These are phyloP conservation scores for Yamadazyma pseudoaaseri DNA, from an alignment of 1,139 yeast species.

Conservation along the genomic window DNA sequence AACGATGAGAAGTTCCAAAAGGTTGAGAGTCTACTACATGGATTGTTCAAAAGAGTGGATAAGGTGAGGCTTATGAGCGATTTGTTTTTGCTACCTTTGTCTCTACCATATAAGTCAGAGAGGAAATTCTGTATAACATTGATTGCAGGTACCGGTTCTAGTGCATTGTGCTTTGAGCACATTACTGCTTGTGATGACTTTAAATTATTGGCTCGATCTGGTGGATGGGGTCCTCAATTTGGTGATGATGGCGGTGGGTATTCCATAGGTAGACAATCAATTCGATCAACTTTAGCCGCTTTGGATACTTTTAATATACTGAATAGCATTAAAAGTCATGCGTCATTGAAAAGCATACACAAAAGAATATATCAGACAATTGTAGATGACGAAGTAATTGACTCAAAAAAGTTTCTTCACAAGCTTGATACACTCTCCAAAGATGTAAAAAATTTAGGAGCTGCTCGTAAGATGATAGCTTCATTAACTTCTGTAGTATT, in stretches of 20 bases:
- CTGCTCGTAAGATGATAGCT: conserved; percentile 4
- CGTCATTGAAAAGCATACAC: conserved; percentile 3
- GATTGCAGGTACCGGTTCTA: conserved; percentile 10
- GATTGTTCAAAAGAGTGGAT: not conserved
- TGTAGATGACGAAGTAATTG: not conserved
- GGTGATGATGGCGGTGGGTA: conserved; percentile 11
- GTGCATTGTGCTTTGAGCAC: conserved; percentile 6
- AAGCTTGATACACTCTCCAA: not conserved
- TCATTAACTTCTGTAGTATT: conserved; percentile 6
- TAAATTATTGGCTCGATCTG: conserved; percentile 7
- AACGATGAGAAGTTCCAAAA: conserved; percentile 1
- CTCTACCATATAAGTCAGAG: not conserved
- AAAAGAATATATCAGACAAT: conserved; percentile 2
- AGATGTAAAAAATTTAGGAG: conserved; percentile 1
- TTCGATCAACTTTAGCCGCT: conserved; percentile 5
- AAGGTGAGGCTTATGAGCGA: conserved; percentile 6
- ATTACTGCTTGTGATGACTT: not conserved
- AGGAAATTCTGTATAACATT: conserved; percentile 6
- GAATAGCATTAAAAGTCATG: not conserved
- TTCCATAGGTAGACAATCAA: conserved; percentile 6
- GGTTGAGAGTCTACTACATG: not conserved
- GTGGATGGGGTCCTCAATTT: conserved; percentile 10
- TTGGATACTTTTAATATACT: conserved; percentile 4
- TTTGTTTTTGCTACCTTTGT: conserved; percentile 6
- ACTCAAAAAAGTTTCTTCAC: not conserved